Percentiles rank a stretch among this genome's conserved stretches.
Evolutionary conservation across 371 early-diverging fungal species (phyloP).

Genomic region (Antonospora locustae): DNA sequence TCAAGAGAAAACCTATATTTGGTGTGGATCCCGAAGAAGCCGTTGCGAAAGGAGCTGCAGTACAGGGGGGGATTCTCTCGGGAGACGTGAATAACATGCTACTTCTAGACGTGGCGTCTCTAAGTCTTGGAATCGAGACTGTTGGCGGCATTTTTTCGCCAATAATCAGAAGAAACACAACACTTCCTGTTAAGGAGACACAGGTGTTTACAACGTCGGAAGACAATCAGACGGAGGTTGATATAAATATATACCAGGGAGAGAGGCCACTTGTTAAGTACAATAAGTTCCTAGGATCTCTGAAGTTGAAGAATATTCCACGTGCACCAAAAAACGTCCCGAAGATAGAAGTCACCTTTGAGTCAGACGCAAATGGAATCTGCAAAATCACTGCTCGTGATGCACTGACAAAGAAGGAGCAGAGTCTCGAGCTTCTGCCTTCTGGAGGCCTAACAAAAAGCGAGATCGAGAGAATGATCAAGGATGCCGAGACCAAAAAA

Average conservation of each 20-base stretch:
- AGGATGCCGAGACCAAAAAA: constrained; percentile 61
- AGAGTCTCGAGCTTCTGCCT: constrained; percentile 82
- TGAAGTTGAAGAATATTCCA: constrained; percentile 65
- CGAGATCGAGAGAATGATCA: constrained; percentile 86
- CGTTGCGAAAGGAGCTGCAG: constrained; percentile 92
- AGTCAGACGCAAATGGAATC: constrained; percentile 96
- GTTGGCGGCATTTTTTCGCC: constrained; percentile 82
- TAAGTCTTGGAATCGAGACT: constrained; percentile 71
- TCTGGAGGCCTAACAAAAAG: constrained; percentile 78
- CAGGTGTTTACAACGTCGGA: constrained; percentile 96
- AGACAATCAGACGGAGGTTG: constrained; percentile 90
- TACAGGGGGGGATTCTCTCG: constrained; percentile 87
- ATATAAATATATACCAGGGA: constrained; percentile 92
- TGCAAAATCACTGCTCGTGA: constrained; percentile 91
- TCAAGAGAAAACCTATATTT: constrained; percentile 74
- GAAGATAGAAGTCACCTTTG: constrained; percentile 91
- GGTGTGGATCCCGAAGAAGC: constrained; percentile 96
- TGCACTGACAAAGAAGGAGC: constrained; percentile 77
- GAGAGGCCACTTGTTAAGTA: constrained; percentile 84
- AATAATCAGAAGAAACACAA: constrained; percentile 88
- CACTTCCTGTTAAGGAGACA: constrained; percentile 94
- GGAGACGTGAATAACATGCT: constrained; percentile 81
- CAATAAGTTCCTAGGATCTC: constrained; percentile 89
- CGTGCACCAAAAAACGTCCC: constrained; percentile 76
- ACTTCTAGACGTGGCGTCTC: constrained; percentile 85